Base-by-base conservation (phyloP, 73 alveolate species). In the Breviolum minutum region DNA sequence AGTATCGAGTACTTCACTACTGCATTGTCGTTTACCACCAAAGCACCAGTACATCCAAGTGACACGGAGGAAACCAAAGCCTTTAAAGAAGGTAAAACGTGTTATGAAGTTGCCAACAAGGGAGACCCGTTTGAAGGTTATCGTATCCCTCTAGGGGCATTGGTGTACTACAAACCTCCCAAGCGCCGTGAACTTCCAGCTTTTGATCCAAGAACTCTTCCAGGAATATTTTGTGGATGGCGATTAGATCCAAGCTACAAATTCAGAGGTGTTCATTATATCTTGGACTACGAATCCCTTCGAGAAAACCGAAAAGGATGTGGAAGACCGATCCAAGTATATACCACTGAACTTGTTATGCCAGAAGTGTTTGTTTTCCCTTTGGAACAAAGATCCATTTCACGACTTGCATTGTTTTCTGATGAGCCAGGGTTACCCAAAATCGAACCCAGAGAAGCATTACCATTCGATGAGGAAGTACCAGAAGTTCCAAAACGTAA, bases 101-200 rank as follows among this genome's bases (percentile, higher is more conserved):
- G 95, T 54, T 87, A 87, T 73, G 95, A 87, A 32, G 95, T 84
- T 48, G 84, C 95, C 22, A 66, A 64, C 54, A 24, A 24, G n/a
- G n/a, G 10, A 76, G 29, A 20, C 54, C 32, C 24, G 8, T 70
- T 61, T n/a, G 48, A 12, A 89, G 30, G 87, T 60, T n/a, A 69
- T 9, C 32, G 83, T 66, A 11, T 82, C 26, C 87, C 96, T 6
- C 29, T 89, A 17, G 96, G 96, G 10, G 85, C 74, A 5, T 64
- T 89, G 27, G 85, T 69, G 96, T 69, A 89, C 70, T 87, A 80
- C 71, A 87, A 87, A 54, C 95, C 95, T 2, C 85, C 95, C 6
- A 32, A 66, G 8, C 96, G 70, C 87, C 68, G 61, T 22, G 77
- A 70, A 24, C 60, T 32, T 13, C 96, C 96, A 19, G 87, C 96